Conservation (phyloP, 768 basidiomycete genomes). For the Russula abietina region DNA sequence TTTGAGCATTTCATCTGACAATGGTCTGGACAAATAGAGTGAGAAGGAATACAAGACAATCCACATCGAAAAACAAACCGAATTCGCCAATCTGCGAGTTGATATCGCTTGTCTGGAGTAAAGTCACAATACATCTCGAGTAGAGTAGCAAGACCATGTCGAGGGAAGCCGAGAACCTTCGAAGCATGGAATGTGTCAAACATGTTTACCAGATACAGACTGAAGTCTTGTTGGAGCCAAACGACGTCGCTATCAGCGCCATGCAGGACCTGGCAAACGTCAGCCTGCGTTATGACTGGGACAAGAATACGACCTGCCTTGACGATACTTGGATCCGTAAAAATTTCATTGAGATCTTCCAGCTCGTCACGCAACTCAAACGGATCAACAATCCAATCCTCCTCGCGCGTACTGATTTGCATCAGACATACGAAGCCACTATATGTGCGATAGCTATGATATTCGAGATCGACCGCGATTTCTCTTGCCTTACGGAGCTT, state of each 20-base stretch:
- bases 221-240: slow-evolving; percentile 96
- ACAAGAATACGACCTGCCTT: slow-evolving; percentile 49
- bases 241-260: slow-evolving; percentile 91
- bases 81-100: slow-evolving; percentile 96
- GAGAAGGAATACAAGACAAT: not conserved
- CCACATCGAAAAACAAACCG: slow-evolving; percentile 40
- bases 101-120: slow-evolving; percentile 89
- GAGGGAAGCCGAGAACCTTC: slow-evolving; percentile 75
- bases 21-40: slow-evolving; percentile 43
- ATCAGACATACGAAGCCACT: slow-evolving; percentile 88
- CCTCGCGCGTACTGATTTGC: slow-evolving; percentile 78
- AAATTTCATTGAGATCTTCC: slow-evolving; percentile 70
- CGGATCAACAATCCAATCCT: slow-evolving; percentile 86
- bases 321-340: slow-evolving; percentile 76
- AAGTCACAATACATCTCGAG: slow-evolving; percentile 88
- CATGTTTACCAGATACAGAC: slow-evolving; percentile 88
- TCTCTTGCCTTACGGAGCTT: slow-evolving; percentile 62
- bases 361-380: slow-evolving; percentile 70
- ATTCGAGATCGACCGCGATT: slow-evolving; percentile 91
- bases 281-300: not conserved
- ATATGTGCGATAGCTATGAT: slow-evolving; percentile 84
- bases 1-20: slow-evolving; percentile 80
- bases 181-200: slow-evolving; percentile 98
- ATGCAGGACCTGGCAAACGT: slow-evolving; percentile 67
- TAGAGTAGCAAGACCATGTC: slow-evolving; percentile 77